Percentiles rank a stretch among this genome's conserved stretches.
Conservation (phyloP, 2,329 filamentous ascomycete genomes). For the Fusarium sp. region DNA sequence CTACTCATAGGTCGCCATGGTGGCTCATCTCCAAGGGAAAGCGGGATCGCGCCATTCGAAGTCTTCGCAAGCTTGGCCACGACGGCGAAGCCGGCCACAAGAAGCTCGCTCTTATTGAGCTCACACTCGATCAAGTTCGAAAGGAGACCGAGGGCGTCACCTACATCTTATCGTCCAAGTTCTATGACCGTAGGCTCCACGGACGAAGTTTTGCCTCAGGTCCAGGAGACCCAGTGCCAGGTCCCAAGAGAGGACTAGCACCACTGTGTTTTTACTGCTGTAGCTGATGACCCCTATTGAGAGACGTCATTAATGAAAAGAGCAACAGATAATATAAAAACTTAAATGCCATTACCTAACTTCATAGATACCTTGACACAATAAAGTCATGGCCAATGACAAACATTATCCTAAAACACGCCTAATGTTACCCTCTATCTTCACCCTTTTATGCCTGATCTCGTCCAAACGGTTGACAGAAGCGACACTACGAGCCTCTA, state of each 20-base stretch:
- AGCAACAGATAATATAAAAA: neutral
- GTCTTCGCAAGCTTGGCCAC: conserved; percentile 7
- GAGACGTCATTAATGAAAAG: too few relatives aligned
- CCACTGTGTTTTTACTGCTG: too few relatives aligned
- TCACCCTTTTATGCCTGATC: neutral
- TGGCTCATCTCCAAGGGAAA: conserved; percentile 25
- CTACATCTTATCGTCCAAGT: conserved; percentile 4
- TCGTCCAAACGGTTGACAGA: neutral
- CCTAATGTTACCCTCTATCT: neutral
- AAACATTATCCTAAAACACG: neutral
- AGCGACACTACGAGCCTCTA: neutral
- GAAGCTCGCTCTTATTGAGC: conserved; percentile 18
- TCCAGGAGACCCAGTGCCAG: neutral
- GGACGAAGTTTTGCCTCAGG: neutral
- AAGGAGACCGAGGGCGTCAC: conserved; percentile 21
- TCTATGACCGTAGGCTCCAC: neutral
- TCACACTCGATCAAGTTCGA: conserved; percentile 9
- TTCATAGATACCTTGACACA: neutral
- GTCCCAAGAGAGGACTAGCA: neutral
- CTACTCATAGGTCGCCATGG: conserved; percentile 14
- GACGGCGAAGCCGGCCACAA: conserved; percentile 1
- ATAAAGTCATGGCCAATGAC: neutral
- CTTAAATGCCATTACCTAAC: neutral
- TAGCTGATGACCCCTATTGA: too few relatives aligned
- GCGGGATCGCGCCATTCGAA: neutral